phyloP scores from a whole-genome alignment of 768 basidiomycete species.

The Trametes cingulata region DNA sequence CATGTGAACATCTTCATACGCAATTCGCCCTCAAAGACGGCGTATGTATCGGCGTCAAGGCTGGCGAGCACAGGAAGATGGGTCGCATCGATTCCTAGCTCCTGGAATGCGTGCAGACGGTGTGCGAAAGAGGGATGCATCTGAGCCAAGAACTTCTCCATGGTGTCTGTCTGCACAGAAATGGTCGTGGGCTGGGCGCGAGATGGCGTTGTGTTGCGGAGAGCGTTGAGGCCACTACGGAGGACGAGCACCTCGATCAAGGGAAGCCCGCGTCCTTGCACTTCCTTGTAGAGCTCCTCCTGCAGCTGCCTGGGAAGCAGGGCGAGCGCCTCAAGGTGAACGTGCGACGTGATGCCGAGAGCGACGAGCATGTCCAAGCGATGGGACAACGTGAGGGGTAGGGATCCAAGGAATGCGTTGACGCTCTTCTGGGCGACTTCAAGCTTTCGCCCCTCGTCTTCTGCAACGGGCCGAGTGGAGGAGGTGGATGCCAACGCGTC shows the following conservation, averaged over 20 bases:
- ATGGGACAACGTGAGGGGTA: background rate
- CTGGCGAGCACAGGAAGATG: background rate
- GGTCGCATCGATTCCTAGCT: background rate
- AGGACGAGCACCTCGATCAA: background rate
- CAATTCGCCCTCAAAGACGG: background rate
- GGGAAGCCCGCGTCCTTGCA: background rate
- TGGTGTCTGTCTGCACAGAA: no score
- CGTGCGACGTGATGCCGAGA: background rate
- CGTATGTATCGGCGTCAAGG: background rate
- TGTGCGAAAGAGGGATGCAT: background rate
- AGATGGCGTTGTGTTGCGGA: background rate
- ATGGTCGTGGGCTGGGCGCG: no score
- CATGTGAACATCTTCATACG: background rate
- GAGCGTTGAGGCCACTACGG: background rate
- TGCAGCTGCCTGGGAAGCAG: background rate
- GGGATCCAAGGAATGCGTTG: background rate
- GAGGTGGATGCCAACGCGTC: no score
- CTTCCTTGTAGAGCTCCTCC: background rate
- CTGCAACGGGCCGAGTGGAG: no score
- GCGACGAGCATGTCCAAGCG: background rate
- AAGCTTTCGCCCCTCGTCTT: background rate
- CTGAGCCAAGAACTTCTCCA: background rate
- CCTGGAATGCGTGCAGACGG: background rate
- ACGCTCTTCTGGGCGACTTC: background rate
- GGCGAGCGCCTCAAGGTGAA: background rate